A percentile compares a stretch with the other conserved stretches of the same genome.
phyloP scores from a whole-genome alignment of 192 early-diverging fungal genomes.

The Polychytrium aggregatum region DNA sequence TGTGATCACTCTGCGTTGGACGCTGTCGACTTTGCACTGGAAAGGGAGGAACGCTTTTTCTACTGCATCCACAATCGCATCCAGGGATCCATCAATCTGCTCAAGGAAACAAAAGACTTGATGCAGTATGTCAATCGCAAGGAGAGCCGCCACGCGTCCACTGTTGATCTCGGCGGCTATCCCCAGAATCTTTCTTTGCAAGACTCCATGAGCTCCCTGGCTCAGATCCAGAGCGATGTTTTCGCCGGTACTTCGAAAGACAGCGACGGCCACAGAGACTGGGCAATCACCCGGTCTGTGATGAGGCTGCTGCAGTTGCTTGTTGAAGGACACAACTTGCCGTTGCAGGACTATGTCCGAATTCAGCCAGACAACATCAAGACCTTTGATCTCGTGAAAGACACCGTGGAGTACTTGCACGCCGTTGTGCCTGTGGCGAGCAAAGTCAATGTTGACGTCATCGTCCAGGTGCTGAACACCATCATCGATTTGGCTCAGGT shows the following conservation, averaged over 20 bases:
- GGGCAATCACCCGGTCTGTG: slow-evolving; percentile 7
- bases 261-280: slow-evolving; percentile 15
- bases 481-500: slow-evolving; percentile 26
- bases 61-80: slow-evolving; percentile 23
- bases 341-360: slow-evolving; percentile 21
- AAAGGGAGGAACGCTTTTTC: slow-evolving; percentile 26
- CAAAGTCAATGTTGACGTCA: slow-evolving; percentile 8
- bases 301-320: slow-evolving; percentile 23
- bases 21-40: no score
- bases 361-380: slow-evolving; percentile 21
- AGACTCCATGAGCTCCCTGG: no score
- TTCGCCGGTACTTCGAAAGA: no score
- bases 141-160: no score
- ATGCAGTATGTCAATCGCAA: slow-evolving; percentile 3
- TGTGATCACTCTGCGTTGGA: no score
- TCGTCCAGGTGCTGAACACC: slow-evolving; percentile 28
- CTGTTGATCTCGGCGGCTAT: no score
- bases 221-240: no score
- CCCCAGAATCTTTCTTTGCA: no score
- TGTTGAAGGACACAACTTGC: slow-evolving; percentile 24
- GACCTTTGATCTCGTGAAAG: slow-evolving; percentile 22
- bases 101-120: slow-evolving; percentile 7
- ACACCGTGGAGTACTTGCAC: slow-evolving; percentile 20
- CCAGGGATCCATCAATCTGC: slow-evolving; percentile 6
- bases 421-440: slow-evolving; percentile 11